Percentiles rank a stretch among this genome's conserved stretches.
phyloP scores from a whole-genome alignment of 495 filamentous ascomycete species.

The Arthonia radiata region DNA sequence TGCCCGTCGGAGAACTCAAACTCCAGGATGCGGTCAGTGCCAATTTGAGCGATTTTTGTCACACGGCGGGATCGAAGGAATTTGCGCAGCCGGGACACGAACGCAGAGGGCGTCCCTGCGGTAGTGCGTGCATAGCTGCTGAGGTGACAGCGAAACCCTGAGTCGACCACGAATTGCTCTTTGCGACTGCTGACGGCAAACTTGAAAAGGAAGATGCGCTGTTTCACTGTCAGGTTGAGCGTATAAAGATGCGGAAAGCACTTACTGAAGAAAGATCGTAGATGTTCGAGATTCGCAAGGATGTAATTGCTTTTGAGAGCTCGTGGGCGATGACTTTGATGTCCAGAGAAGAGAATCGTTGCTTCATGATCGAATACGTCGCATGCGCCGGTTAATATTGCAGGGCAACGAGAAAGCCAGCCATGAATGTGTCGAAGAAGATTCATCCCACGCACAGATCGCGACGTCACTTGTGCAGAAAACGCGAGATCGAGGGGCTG shows the following conservation, averaged over 20 bases:
- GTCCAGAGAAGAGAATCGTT: conserved; percentile 83
- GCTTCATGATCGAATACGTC: conserved; percentile 82
- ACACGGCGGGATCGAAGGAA: conserved; percentile 64
- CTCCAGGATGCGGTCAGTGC: conserved; percentile 82
- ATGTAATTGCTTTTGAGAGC: conserved; percentile 49
- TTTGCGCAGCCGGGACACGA: conserved; percentile 67
- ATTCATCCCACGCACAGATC: no score
- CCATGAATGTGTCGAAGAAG: no score
- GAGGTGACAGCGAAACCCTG: conserved; percentile 86
- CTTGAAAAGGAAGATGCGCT: conserved; percentile 87
- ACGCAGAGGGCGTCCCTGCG: conserved; percentile 54
- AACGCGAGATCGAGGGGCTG: no score
- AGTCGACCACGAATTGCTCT: conserved; percentile 76
- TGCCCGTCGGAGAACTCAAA: conserved; percentile 76
- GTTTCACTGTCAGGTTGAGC: conserved; percentile 3
- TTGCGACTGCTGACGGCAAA: conserved; percentile 62
- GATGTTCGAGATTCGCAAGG: conserved; percentile 68
- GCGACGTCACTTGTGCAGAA: no score
- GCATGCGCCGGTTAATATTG: no score
- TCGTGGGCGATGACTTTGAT: conserved; percentile 86
- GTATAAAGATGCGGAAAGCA: conserved; percentile 1
- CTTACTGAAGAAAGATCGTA: conserved; percentile 74
- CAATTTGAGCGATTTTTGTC: conserved; percentile 59
- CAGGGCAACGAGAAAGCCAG: no score
- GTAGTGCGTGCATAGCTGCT: conserved; percentile 72